Conservation (phyloP, 2,329 filamentous ascomycete genomes). For the Xylaria multiplex region DNA sequence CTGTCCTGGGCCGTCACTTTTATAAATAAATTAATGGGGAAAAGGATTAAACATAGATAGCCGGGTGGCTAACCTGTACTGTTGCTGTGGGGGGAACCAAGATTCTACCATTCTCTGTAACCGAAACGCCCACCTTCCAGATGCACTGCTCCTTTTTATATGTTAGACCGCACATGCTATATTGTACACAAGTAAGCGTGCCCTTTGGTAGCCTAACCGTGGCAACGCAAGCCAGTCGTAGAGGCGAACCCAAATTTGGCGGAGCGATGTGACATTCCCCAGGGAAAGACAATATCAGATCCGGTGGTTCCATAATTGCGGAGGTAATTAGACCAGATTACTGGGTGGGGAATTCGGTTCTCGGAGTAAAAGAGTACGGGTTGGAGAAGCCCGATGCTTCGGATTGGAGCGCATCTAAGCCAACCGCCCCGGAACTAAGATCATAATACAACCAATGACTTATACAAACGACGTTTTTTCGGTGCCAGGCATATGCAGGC, state of each 20-base stretch:
- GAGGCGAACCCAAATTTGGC: not conserved
- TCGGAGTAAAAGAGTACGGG: slow-evolving; percentile 8
- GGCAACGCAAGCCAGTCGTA: not conserved
- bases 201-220: not conserved
- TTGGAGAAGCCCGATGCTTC: not conserved
- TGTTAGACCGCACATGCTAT: not conserved
- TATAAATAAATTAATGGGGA: too few species aligned
- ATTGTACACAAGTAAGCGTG: not conserved
- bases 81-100: slow-evolving; percentile 22
- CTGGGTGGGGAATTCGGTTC: not conserved
- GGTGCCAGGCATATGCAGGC: not conserved
- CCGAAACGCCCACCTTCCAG: not conserved
- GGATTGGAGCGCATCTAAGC: slow-evolving; percentile 25
- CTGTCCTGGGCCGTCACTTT: not conserved
- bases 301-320: not conserved
- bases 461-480: too few species aligned
- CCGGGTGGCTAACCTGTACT: slow-evolving; percentile 15
- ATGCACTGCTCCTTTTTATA: too few species aligned
- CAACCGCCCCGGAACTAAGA: slow-evolving; percentile 14
- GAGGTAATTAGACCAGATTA: not conserved
- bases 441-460: not conserved
- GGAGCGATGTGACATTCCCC: slow-evolving; percentile 8
- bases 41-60: not conserved
- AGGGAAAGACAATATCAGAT: not conserved
- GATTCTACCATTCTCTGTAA: not conserved